Conservation (phyloP, 345 rosid species). For the Viola odorata region DNA sequence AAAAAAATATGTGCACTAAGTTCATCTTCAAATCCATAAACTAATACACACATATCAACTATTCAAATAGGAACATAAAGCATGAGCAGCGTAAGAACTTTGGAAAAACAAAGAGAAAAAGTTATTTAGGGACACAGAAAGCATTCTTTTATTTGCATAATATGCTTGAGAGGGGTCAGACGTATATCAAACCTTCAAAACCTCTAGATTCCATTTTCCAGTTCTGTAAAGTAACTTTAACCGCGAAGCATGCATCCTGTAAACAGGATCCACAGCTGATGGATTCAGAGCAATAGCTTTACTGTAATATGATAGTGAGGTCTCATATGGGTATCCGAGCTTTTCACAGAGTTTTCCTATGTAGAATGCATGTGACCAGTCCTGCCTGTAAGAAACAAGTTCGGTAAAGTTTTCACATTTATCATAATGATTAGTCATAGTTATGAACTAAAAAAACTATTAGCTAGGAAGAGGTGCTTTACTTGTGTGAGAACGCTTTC, state of each 20-base stretch:
- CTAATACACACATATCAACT: no score
- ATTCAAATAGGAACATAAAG: no score
- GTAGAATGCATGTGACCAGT: slow-evolving; percentile 96
- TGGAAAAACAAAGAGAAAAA: no score
- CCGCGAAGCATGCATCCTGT: slow-evolving; percentile 97
- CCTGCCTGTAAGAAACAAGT: slow-evolving; percentile 52
- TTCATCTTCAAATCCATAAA: no score
- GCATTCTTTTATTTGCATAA: no score
- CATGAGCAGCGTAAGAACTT: no score
- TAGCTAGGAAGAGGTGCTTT: slow-evolving; percentile 16
- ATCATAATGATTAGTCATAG: not conserved
- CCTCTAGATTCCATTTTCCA: slow-evolving; percentile 63
- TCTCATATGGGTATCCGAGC: slow-evolving; percentile 66
- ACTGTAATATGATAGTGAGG: slow-evolving; percentile 61
- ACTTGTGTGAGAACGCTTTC: slow-evolving; percentile 83
- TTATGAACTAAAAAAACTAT: slow-evolving; percentile 11
- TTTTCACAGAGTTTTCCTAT: slow-evolving; percentile 93
- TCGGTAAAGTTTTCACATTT: slow-evolving; percentile 5
- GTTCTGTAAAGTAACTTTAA: slow-evolving; percentile 62
- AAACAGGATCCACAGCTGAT: slow-evolving; percentile 85
- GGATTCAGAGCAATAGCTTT: slow-evolving; percentile 76
- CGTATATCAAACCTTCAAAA: slow-evolving; percentile 52
- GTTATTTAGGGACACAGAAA: no score
- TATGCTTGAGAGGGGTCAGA: not conserved
- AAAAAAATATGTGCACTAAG: not conserved